These are phyloP conservation scores for Fraxinus dipetala DNA, from an alignment of 305 asterid species.

Conservation along the genomic window DNA sequence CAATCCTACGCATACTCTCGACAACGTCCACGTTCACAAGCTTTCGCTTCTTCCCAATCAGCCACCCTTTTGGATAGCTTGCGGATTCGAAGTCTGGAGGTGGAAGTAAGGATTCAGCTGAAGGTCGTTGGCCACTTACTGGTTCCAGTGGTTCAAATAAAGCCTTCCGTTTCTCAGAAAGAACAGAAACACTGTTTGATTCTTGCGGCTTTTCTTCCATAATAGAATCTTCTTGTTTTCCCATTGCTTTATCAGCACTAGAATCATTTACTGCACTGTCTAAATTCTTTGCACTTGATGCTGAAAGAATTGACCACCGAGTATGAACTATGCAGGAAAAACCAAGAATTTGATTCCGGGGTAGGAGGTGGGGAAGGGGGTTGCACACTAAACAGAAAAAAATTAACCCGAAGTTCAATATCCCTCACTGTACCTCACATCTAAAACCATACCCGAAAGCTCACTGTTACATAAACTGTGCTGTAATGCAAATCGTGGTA, in stretches of 20 bases:
- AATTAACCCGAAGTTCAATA: too few relatives aligned
- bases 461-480: background rate
- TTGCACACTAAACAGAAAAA: too few relatives aligned
- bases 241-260: constrained; percentile 33
- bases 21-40: constrained; percentile 93
- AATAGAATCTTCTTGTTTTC: constrained; percentile 38
- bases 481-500: too few relatives aligned
- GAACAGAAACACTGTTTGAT: constrained; percentile 31
- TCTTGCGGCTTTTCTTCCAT: constrained; percentile 37
- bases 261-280: constrained; percentile 26
- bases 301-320: constrained; percentile 20
- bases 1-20: constrained; percentile 89
- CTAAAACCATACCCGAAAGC: background rate
- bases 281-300: constrained; percentile 43
- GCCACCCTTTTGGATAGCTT: constrained; percentile 83
- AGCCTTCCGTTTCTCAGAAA: constrained; percentile 80
- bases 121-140: constrained; percentile 43
- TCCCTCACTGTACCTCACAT: too few relatives aligned
- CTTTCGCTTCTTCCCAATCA: constrained; percentile 90
- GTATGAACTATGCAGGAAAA: constrained; percentile 3
- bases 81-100: constrained; percentile 89
- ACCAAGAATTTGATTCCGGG: background rate
- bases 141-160: constrained; percentile 81
- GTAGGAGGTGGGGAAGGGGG: background rate
- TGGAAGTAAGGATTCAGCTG: constrained; percentile 73